Percentiles rank a stretch among this genome's conserved stretches.
phyloP scores from a whole-genome alignment of 2,329 filamentous ascomycete genomes.

The Zymoseptoria passerinii region DNA sequence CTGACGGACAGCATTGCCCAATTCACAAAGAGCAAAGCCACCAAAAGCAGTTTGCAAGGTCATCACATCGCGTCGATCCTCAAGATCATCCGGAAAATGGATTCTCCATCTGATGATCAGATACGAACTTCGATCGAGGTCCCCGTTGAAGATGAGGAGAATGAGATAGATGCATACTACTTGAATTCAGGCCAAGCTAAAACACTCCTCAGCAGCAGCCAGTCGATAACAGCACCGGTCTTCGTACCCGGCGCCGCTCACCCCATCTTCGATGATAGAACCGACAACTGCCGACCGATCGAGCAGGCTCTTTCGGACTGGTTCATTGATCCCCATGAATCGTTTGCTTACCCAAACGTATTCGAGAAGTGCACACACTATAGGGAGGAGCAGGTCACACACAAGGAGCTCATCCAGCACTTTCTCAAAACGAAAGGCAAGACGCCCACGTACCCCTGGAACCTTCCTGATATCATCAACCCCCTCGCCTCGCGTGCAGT shows the following conservation, averaged over 20 bases:
- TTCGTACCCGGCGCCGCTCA: conserved; percentile 9
- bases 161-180: conserved; percentile 1
- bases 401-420: neutral
- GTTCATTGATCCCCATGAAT: conserved; percentile 1
- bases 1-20: neutral
- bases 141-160: neutral
- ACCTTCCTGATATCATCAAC: conserved; percentile 11
- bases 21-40: neutral
- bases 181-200: conserved; percentile 3
- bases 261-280: neutral
- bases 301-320: conserved; percentile 7
- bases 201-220: conserved; percentile 2
- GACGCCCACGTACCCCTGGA: conserved; percentile 5
- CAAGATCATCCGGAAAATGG: conserved; percentile 1
- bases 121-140: neutral
- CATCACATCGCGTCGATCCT: neutral
- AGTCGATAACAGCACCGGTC: conserved; percentile 3
- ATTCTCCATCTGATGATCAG: neutral
- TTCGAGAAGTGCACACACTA: too few species aligned
- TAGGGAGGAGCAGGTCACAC: neutral
- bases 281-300: conserved; percentile 3
- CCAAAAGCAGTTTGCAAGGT: neutral
- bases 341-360: neutral
- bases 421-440: neutral
- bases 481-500: conserved; percentile 3